A percentile compares a stretch with the other conserved stretches of the same genome.
phyloP scores from a whole-genome alignment of 2,329 filamentous ascomycete genomes.

The Curvularia lunata region DNA sequence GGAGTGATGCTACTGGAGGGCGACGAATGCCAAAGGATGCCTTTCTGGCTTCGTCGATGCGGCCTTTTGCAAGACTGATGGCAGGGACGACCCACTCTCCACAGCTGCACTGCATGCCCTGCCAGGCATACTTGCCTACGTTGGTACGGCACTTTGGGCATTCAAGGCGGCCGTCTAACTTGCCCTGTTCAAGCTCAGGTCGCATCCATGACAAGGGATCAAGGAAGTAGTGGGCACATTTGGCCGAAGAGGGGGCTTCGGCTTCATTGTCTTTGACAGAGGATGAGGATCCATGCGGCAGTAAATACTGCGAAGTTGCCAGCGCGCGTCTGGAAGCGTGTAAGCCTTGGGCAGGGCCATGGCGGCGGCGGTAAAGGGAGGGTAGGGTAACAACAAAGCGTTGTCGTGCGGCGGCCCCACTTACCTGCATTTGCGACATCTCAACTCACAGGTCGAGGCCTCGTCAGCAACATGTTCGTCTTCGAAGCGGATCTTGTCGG shows the following conservation, averaged over 20 bases:
- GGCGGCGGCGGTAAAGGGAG: conserved; percentile 12
- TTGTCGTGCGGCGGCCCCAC: conserved; percentile 30
- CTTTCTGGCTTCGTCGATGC: conserved; percentile 72
- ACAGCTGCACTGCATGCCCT: conserved; percentile 91
- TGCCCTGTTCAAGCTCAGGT: conserved; percentile 78
- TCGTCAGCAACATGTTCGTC: conserved; percentile 63
- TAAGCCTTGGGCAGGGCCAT: conserved; percentile 33
- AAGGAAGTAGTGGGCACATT: conserved; percentile 86
- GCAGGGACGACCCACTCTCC: conserved; percentile 89
- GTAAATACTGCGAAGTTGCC: conserved; percentile 71
- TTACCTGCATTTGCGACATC: conserved; percentile 90
- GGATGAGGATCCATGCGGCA: conserved; percentile 62
- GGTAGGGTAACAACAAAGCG: conserved; percentile 13
- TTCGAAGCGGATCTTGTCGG: conserved; percentile 79
- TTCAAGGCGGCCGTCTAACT: conserved; percentile 80
- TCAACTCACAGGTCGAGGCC: conserved; percentile 64
- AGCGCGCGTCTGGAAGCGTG: conserved; percentile 59
- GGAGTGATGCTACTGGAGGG: conserved; percentile 35
- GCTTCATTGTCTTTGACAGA: conserved; percentile 18
- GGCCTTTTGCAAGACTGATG: conserved; percentile 82
- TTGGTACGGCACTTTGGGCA: conserved; percentile 87
- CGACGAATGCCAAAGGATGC: conserved; percentile 41
- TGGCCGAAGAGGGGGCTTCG: conserved; percentile 19
- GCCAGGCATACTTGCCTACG: conserved; percentile 94
- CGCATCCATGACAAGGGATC: conserved; percentile 97